phyloP scores from a whole-genome alignment of 345 rosid genomes.

The Angophora floribunda region DNA sequence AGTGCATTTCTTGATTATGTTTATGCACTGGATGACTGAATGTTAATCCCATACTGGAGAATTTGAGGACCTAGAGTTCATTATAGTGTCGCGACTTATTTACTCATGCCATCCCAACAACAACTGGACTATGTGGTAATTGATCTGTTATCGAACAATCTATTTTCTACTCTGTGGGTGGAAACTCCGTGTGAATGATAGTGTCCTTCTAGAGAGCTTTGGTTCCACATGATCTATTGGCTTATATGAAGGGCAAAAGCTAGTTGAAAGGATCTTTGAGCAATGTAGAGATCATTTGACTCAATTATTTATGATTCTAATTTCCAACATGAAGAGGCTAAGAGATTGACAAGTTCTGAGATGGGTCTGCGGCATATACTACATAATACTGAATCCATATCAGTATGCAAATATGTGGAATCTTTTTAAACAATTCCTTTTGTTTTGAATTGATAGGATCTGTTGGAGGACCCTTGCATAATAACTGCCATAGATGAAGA shows the following conservation, averaged over 20 bases:
- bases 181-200: background rate
- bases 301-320: background rate
- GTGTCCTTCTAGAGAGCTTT: background rate
- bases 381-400: background rate
- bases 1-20: background rate
- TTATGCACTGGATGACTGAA: background rate
- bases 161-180: background rate
- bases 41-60: background rate
- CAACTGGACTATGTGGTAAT: background rate
- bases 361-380: background rate
- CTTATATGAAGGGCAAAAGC: background rate
- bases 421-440: background rate
- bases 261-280: background rate
- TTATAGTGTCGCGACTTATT: background rate
- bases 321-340: background rate
- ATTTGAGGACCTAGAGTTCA: background rate
- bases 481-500: constrained; percentile 79
- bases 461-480: constrained; percentile 72
- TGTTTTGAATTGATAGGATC: constrained; percentile 34
- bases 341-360: background rate
- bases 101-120: background rate
- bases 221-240: background rate
- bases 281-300: background rate
- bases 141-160: background rate
- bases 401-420: background rate